These are phyloP conservation scores for Bruguiera hainesii DNA, from an alignment of 441 rosid genomes.

Conservation along the genomic window DNA sequence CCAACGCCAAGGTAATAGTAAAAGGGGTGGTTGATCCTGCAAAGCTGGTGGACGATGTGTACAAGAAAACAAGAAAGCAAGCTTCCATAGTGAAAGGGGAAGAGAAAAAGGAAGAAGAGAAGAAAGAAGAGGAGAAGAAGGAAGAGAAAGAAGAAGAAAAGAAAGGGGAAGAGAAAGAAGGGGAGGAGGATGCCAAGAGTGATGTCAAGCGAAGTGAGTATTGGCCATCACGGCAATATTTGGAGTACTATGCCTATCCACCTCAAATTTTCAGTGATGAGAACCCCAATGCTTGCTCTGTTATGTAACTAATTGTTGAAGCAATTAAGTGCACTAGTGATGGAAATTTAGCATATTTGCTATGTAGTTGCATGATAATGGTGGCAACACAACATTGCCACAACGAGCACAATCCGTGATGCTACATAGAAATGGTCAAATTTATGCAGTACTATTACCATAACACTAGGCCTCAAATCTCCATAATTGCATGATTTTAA, in stretches of 20 bases:
- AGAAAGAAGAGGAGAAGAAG: conserved; percentile 18
- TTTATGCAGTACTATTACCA: no score
- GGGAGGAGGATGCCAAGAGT: conserved; percentile 32
- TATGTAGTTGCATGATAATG: no score
- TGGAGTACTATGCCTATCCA: conserved; percentile 52
- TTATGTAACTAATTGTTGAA: conserved; percentile 42
- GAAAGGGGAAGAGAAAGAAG: conserved; percentile 19
- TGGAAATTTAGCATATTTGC: not conserved
- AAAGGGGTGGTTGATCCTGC: conserved; percentile 63
- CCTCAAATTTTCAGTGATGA: conserved; percentile 86
- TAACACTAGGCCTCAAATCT: no score
- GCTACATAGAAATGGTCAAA: no score
- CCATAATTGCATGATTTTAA: no score
- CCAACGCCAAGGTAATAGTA: conserved; percentile 61
- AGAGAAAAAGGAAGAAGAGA: conserved; percentile 37
- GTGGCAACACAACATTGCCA: no score
- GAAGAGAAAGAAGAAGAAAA: conserved; percentile 17
- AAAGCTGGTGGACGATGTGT: conserved; percentile 56
- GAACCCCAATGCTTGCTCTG: conserved; percentile 81
- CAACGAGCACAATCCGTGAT: no score
- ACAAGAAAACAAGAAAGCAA: conserved; percentile 71
- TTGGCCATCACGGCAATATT: conserved; percentile 37
- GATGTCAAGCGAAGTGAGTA: conserved; percentile 53
- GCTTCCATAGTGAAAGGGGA: conserved; percentile 47
- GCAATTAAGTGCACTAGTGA: no score